Conservation (phyloP, 306 rosid genomes). For the Trifolium fragiferum region DNA sequence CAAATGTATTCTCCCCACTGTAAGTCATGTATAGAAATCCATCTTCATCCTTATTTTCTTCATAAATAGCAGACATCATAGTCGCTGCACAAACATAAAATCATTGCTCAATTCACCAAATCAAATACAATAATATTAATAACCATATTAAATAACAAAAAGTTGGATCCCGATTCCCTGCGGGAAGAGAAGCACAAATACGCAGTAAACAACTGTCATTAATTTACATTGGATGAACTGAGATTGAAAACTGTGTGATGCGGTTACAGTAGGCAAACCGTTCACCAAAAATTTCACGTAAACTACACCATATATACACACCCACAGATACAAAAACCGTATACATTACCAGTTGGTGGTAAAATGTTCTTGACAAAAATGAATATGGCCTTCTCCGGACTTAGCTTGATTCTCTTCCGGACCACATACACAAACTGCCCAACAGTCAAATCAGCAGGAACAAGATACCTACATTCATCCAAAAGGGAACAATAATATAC, state of each 20-base stretch:
- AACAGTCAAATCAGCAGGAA: constrained; percentile 86
- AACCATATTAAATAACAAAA: background rate
- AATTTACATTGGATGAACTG: background rate
- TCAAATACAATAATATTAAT: background rate
- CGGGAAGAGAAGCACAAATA: background rate
- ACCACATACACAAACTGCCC: constrained; percentile 92
- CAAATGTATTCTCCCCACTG: constrained; percentile 91
- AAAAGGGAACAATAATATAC: constrained; percentile 10
- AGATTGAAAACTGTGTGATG: background rate
- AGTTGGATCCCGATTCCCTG: background rate
- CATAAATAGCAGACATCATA: constrained; percentile 89
- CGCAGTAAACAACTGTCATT: background rate
- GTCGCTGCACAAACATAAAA: constrained; percentile 67
- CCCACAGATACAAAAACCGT: background rate
- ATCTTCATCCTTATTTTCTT: constrained; percentile 87
- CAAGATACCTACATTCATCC: constrained; percentile 70
- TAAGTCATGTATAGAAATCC: constrained; percentile 92
- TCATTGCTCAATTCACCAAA: constrained; percentile 36
- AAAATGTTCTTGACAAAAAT: constrained; percentile 80
- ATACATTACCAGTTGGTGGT: constrained; percentile 77
- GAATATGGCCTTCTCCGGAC: constrained; percentile 90
- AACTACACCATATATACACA: background rate
- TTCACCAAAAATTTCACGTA: background rate
- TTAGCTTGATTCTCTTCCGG: constrained; percentile 82
- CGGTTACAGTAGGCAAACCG: background rate